Evolutionary conservation across 768 basidiomycete species (phyloP).

Genomic region (Tulasnella sp.): DNA sequence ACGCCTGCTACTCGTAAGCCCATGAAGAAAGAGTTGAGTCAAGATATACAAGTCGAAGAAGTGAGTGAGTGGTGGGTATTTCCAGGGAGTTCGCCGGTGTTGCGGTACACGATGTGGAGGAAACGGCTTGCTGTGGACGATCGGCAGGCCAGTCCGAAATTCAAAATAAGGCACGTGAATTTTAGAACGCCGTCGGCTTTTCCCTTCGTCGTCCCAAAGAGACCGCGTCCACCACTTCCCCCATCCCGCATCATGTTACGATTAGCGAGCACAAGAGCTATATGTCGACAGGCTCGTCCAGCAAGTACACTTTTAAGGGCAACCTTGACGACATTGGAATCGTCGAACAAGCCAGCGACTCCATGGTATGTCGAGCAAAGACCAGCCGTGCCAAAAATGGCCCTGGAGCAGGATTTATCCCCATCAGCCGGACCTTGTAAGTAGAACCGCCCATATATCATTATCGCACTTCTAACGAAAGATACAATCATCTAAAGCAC

Average conservation of each 20-base stretch:
- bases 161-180: conserved; percentile 17
- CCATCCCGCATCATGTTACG: neutral
- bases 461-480: neutral
- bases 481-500: neutral
- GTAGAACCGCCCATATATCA: neutral
- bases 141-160: conserved; percentile 5
- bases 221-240: neutral
- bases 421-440: neutral
- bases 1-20: conserved; percentile 64
- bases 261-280: neutral
- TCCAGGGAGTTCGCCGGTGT: neutral
- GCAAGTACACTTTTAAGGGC: neutral
- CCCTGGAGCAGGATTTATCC: neutral
- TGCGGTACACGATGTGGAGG: neutral
- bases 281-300: neutral
- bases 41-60: neutral
- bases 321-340: neutral
- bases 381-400: neutral
- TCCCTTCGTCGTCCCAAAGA: neutral
- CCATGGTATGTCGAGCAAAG: conserved; percentile 5
- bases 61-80: neutral
- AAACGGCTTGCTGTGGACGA: neutral
- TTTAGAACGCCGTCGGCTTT: conserved; percentile 18
- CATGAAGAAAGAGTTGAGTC: conserved; percentile 34
- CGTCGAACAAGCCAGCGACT: neutral